Evolutionary conservation across 352 stramenopile genomes (phyloP), one percentile per base, ranked within the genome.

Genomic region (Aphanomyces stellatus): DNA sequence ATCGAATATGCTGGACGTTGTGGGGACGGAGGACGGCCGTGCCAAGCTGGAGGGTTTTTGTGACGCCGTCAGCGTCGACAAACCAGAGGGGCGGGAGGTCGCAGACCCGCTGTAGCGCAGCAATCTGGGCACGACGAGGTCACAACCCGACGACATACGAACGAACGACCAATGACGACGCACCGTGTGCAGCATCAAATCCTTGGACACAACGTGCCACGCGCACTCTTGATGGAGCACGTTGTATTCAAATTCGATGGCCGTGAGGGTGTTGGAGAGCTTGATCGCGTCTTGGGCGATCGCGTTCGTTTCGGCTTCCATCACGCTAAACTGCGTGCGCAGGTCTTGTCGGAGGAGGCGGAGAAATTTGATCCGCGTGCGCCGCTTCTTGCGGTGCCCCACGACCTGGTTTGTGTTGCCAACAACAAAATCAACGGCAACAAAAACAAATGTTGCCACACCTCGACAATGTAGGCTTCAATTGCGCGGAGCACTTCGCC

Each of bases 401-500:
- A 51, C 46, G 3, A 67, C 49, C 49, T 57, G 28, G 19, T 22
- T 57, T n/a, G 13, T 34, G 7, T 34, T 57, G 22, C 7, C 11
- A 30, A 17, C 25, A 40, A 2, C 17, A 28, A 22, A 43, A 17
- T 17, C 8, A 43, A 43, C 8, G 37, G 8, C 8, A 8, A 17
- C 17, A 17, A 43, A 17, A 43, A 43, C 37, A 17, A 43, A n/a
- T n/a, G 37, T 17, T 43, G 37, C 17, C 25, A 22, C 17, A 53
- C 60, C 25, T 67, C 46, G 27, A 51, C 27, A 13, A 67, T 17
- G 37, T 67, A 59, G 33, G 11, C 25, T 60, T 67, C n/a, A 19
- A 67, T 67, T 10, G 46, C 60, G 11, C 48, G 28, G 34, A 67
- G 49, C 5, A 67, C 27, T 42, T 67, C 41, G 10, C 60, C 60